Base-by-base conservation (phyloP, 345 rosid genomes). In the Hevea brasiliensis region DNA sequence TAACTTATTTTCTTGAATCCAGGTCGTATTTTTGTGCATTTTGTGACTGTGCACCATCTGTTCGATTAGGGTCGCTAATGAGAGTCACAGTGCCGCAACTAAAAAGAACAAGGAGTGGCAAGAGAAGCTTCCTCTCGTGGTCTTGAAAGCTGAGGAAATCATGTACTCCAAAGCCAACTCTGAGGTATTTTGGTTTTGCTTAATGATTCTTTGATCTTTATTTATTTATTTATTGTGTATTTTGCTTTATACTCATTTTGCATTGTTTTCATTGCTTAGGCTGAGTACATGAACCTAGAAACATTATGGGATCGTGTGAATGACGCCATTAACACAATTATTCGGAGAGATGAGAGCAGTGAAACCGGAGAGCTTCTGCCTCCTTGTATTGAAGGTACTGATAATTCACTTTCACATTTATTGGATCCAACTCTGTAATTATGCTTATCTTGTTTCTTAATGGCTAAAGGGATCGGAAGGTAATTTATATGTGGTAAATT, bases 161-260 rank as follows among this genome's bases (percentile, higher is more conserved):
- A 88, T 95, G 84, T 95, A 94, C 84, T 92, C 98, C 40, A 95
- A 95, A 86, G 98, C 97, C 76, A 92, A 90, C 81, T 92, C 98
- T 44, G 99, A 95, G 99, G 99, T 89, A 81, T 54, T 41, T 40
- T 53, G 61, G 13, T 56, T 82, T 51, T 32, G 70, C 57, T 72
- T 61, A 18, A 10, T 17, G 48, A 29, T 76, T 70, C 41, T 72
- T 65, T 63, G 82, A 59, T 72, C 73, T 50, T 72, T 65, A 13
- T 78, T 59, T 18, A 13, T 78, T 59, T 18, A 32, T 32, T 32
- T 32, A 32, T 32, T 58, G n/a, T 55, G 73, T 63, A 40, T 21
- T 41, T 17, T 54, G 27, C 24, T 53, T 51, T 70, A 14, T 42
- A 26, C 54, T 59, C 11, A 17, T 51, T 79, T 55, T 54, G 14